Percentiles rank a stretch among this genome's conserved stretches.
Evolutionary conservation across 768 basidiomycete genomes (phyloP).

Genomic region (Boletellus sp.): DNA sequence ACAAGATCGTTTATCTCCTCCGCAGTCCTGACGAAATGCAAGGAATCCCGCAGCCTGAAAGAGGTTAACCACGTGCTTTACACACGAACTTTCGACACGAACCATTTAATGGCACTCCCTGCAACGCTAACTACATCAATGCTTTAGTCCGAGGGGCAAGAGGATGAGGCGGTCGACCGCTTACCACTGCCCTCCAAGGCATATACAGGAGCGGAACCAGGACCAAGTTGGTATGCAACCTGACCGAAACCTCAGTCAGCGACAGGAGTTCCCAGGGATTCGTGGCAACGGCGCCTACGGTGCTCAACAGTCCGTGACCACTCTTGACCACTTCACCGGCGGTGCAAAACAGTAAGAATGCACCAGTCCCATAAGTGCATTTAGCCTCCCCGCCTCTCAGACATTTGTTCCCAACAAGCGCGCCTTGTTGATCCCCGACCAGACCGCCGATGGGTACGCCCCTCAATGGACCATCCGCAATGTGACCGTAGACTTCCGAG

Average conservation of each 20-base stretch:
- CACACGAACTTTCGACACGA: conserved; percentile 5
- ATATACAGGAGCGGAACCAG: conserved; percentile 75
- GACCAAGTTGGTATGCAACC: conserved; percentile 90
- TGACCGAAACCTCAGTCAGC: conserved; percentile 26
- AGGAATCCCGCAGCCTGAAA: conserved; percentile 79
- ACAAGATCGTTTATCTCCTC: conserved; percentile 84
- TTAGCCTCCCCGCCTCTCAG: conserved; percentile 89
- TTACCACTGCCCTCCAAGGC: conserved; percentile 92
- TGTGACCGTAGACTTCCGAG: conserved; percentile 85
- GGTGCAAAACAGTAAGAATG: conserved; percentile 94
- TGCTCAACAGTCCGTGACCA: conserved; percentile 82
- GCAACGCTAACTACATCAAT: conserved; percentile 74
- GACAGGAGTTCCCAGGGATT: not conserved
- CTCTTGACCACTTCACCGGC: conserved; percentile 84
- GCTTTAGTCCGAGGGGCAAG: not conserved
- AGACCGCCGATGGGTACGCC: conserved; percentile 88
- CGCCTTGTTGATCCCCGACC: conserved; percentile 98
- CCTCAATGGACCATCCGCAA: conserved; percentile 60
- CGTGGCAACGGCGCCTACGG: conserved; percentile 43
- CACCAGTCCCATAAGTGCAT: conserved; percentile 97
- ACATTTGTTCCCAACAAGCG: conserved; percentile 95
- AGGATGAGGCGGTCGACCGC: conserved; percentile 25
- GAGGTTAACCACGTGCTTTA: not conserved
- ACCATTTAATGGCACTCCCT: conserved; percentile 93
- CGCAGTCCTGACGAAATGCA: conserved; percentile 77